Conservation (phyloP, 805 yeast species). For the Wickerhamiella vanderwaltii region DNA sequence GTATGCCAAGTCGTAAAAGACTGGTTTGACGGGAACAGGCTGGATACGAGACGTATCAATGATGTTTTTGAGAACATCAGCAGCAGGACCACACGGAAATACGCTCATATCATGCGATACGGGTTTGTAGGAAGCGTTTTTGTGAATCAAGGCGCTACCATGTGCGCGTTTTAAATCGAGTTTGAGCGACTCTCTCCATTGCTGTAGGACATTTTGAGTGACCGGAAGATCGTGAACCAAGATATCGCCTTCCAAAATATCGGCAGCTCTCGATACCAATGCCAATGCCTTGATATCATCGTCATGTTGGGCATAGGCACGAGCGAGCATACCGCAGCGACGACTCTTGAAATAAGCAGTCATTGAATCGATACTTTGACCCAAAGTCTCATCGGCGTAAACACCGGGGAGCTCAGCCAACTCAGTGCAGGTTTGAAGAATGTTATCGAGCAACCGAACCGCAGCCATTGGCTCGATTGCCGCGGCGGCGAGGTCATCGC, state of each 20-base stretch:
- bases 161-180: conserved; percentile 19
- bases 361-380: conserved; percentile 41
- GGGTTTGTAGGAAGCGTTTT: conserved; percentile 20
- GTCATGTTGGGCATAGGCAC: conserved; percentile 25
- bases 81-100: conserved; percentile 28
- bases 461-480: neutral
- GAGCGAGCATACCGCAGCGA: conserved; percentile 36
- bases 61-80: conserved; percentile 20
- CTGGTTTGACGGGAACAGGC: conserved; percentile 74
- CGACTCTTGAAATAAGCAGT: conserved; percentile 36
- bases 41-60: conserved; percentile 32
- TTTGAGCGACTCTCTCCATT: conserved; percentile 10
- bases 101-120: conserved; percentile 36
- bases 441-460: conserved; percentile 38
- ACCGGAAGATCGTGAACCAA: conserved; percentile 19
- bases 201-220: conserved; percentile 6
- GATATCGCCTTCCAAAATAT: conserved; percentile 12
- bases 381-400: conserved; percentile 63
- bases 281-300: conserved; percentile 27
- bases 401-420: conserved; percentile 84
- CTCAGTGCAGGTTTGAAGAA: conserved; percentile 43
- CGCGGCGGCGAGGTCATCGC: conserved; percentile 43
- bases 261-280: conserved; percentile 18
- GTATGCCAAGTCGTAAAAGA: conserved; percentile 79
- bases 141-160: conserved; percentile 31